These are phyloP conservation scores for Fusarium equiseti DNA, from an alignment of 2,329 filamentous ascomycete species.

Conservation along the genomic window DNA sequence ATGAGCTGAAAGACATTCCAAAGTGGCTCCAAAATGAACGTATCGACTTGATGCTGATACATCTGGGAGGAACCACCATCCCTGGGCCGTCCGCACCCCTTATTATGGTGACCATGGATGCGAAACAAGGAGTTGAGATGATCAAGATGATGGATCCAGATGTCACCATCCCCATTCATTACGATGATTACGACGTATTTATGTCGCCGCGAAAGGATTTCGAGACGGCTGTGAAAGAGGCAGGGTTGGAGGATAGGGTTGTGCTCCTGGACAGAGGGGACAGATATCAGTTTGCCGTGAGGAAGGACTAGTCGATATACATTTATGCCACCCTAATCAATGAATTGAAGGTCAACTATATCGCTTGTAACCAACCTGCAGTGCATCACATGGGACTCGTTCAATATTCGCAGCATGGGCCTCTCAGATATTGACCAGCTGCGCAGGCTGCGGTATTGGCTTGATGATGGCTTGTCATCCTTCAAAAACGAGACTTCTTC, in stretches of 20 bases:
- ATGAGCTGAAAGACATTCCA: conserved; percentile 71
- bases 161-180: conserved; percentile 73
- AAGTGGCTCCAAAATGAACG: conserved; percentile 63
- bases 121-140: conserved; percentile 69
- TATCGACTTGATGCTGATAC: conserved; percentile 75
- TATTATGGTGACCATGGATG: conserved; percentile 78
- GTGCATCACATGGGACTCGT: background rate
- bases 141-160: conserved; percentile 70
- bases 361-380: too few relatives aligned
- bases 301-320: background rate
- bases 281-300: conserved; percentile 27
- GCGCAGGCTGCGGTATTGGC: too few relatives aligned
- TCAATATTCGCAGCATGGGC: background rate
- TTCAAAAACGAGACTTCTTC: too few relatives aligned
- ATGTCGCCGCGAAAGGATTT: conserved; percentile 71
- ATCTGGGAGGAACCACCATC: conserved; percentile 75
- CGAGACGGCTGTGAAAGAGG: conserved; percentile 64
- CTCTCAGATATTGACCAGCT: background rate
- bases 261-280: conserved; percentile 66
- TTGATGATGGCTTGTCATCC: too few relatives aligned
- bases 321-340: too few relatives aligned
- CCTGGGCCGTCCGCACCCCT: conserved; percentile 69
- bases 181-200: conserved; percentile 74
- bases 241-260: conserved; percentile 64
- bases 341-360: background rate